Conservation (phyloP, 2,329 filamentous ascomycete species). For the Fusarium sulawesiense region DNA sequence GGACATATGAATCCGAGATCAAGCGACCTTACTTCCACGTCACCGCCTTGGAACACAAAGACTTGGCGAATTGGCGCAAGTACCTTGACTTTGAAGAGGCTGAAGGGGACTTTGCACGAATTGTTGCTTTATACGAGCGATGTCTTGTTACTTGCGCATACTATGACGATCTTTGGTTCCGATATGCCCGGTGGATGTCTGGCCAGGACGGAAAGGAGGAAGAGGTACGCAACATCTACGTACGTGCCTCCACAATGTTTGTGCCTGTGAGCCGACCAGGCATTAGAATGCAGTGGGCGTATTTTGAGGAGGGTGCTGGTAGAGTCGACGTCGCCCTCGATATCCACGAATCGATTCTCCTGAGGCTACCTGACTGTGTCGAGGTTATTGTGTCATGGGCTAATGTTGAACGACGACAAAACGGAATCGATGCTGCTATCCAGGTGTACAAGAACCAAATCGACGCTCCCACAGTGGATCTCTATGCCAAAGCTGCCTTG, state of each 20-base stretch:
- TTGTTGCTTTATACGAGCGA: constrained; percentile 89
- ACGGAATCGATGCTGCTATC: constrained; percentile 85
- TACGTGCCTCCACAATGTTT: constrained; percentile 84
- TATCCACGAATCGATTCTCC: constrained; percentile 84
- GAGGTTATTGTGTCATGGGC: constrained; percentile 91
- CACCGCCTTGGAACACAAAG: constrained; percentile 86
- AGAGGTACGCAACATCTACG: constrained; percentile 91
- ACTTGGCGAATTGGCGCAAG: constrained; percentile 92
- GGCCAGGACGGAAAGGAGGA: constrained; percentile 84
- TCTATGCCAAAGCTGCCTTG: constrained; percentile 85
- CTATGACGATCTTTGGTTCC: constrained; percentile 98
- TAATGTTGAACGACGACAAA: constrained; percentile 85
- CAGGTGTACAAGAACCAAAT: constrained; percentile 85
- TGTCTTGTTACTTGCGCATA: constrained; percentile 92
- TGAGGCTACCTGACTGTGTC: constrained; percentile 80
- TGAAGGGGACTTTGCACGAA: constrained; percentile 80
- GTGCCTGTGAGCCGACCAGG: constrained; percentile 87
- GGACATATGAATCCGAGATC: constrained; percentile 94
- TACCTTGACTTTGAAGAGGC: constrained; percentile 96
- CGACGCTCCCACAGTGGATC: constrained; percentile 75
- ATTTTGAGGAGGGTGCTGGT: constrained; percentile 89
- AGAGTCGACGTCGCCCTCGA: constrained; percentile 82
- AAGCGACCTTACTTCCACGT: constrained; percentile 98
- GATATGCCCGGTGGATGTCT: constrained; percentile 96
- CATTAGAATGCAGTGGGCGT: constrained; percentile 89